A percentile compares a stretch with the other conserved stretches of the same genome.
phyloP scores from a whole-genome alignment of 768 basidiomycete species.

The Mycena indigotica region DNA sequence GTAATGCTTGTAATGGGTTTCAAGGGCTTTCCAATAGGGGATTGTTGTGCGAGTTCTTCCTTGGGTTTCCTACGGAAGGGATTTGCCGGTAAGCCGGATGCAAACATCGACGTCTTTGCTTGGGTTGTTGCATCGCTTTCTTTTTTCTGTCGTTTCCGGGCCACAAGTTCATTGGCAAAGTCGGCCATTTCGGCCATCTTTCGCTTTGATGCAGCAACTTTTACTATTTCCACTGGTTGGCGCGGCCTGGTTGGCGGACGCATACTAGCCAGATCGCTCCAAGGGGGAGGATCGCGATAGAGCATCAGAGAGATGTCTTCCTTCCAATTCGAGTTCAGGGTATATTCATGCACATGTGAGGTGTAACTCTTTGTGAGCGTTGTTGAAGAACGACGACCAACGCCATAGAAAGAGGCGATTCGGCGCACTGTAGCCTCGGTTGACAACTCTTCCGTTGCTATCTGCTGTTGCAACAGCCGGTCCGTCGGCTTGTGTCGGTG shows the following conservation, averaged over 20 bases:
- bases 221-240: too few species aligned
- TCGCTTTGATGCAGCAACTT: constrained; percentile 7
- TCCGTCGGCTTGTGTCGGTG: background rate
- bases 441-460: background rate
- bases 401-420: background rate
- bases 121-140: background rate
- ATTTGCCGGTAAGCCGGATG: constrained; percentile 16
- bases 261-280: constrained; percentile 30
- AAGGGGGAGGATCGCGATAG: constrained; percentile 41
- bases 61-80: constrained; percentile 17
- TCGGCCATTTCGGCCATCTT: constrained; percentile 15
- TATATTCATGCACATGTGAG: constrained; percentile 14
- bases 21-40: background rate
- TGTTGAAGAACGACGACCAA: background rate
- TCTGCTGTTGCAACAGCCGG: background rate
- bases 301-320: constrained; percentile 35
- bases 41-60: background rate
- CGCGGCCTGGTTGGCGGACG: too few species aligned
- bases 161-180: constrained; percentile 6
- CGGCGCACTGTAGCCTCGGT: background rate
- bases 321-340: constrained; percentile 11
- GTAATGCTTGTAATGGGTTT: constrained; percentile 1
- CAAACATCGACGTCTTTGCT: background rate
- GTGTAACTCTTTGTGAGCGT: background rate
- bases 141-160: constrained; percentile 14